These are phyloP conservation scores for Amphicarpaea edgeworthii DNA, from an alignment of 306 rosid species.

Conservation along the genomic window DNA sequence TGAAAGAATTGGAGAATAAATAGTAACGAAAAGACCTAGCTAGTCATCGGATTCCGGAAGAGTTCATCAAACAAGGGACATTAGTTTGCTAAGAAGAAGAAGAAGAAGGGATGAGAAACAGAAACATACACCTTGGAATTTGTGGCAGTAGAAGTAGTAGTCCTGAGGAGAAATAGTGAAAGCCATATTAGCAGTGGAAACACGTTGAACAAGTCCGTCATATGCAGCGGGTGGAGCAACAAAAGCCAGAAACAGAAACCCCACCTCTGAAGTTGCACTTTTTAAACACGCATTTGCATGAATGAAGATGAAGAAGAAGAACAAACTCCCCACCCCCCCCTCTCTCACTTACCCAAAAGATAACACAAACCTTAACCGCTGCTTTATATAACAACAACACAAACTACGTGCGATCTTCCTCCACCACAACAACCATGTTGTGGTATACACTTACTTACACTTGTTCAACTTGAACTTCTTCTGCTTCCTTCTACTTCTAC, in stretches of 20 bases:
- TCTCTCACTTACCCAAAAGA: slow-evolving; percentile 57
- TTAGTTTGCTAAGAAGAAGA: slow-evolving; percentile 50
- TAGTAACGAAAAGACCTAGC: slow-evolving; percentile 37
- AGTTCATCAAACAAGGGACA: slow-evolving; percentile 76
- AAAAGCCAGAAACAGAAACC: slow-evolving; percentile 55
- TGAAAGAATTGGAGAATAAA: slow-evolving; percentile 87
- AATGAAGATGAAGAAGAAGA: neutral
- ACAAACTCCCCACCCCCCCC: slow-evolving; percentile 20
- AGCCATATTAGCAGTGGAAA: slow-evolving; percentile 67
- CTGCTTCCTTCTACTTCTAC: neutral
- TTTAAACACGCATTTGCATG: slow-evolving; percentile 38
- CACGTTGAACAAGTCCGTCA: slow-evolving; percentile 61
- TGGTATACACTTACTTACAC: neutral
- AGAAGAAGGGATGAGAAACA: slow-evolving; percentile 56
- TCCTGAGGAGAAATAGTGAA: slow-evolving; percentile 64
- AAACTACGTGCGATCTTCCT: slow-evolving; percentile 11
- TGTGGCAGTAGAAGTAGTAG: slow-evolving; percentile 37
- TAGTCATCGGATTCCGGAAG: slow-evolving; percentile 96
- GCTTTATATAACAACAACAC: slow-evolving; percentile 58
- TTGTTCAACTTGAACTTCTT: neutral
- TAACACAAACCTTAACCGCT: slow-evolving; percentile 54
- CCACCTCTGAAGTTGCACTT: slow-evolving; percentile 47
- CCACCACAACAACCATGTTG: slow-evolving; percentile 45
- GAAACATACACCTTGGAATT: slow-evolving; percentile 72
- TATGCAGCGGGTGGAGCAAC: slow-evolving; percentile 47